Percentiles rank a stretch among this genome's conserved stretches.
These are phyloP conservation scores for Nothophaeocryptopus gaeumannii DNA, from an alignment of 2,329 filamentous ascomycete species.

Conservation along the genomic window DNA sequence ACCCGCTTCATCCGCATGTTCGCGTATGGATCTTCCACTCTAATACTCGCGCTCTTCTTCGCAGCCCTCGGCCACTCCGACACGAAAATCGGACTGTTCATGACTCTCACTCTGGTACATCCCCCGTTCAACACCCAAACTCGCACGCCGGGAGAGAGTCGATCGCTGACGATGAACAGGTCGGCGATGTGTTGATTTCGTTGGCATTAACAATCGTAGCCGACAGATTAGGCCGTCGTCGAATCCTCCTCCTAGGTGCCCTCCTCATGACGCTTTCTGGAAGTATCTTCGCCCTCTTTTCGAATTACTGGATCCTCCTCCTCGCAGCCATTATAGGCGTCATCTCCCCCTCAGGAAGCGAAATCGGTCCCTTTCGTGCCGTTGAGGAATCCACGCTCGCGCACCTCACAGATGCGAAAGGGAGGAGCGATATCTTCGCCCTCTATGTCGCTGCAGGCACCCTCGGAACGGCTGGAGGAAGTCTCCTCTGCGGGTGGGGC, in stretches of 20 bases:
- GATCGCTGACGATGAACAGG: neutral
- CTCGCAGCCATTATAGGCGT: slow-evolving; percentile 35
- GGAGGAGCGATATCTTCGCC: slow-evolving; percentile 32
- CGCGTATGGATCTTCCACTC: slow-evolving; percentile 54
- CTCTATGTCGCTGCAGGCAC: slow-evolving; percentile 33
- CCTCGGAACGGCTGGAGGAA: slow-evolving; percentile 29
- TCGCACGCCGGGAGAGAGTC: too few relatives aligned
- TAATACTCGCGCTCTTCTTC: slow-evolving; percentile 35
- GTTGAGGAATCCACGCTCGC: slow-evolving; percentile 36
- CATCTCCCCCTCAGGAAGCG: slow-evolving; percentile 35
- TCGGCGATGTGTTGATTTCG: slow-evolving; percentile 33
- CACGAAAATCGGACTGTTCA: slow-evolving; percentile 35
- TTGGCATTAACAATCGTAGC: slow-evolving; percentile 32
- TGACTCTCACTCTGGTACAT: slow-evolving; percentile 33
- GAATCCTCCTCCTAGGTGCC: slow-evolving; percentile 30
- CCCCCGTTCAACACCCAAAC: neutral
- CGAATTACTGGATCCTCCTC: slow-evolving; percentile 32
- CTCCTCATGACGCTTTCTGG: slow-evolving; percentile 32
- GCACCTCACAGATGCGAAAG: slow-evolving; percentile 28
- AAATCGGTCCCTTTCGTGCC: slow-evolving; percentile 37
- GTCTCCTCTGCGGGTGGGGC: slow-evolving; percentile 37
- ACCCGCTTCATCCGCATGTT: slow-evolving; percentile 62
- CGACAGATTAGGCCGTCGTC: slow-evolving; percentile 31
- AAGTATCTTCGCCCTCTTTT: slow-evolving; percentile 27
- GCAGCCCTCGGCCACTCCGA: slow-evolving; percentile 30